These are phyloP conservation scores for Clitoria ternatea DNA, from an alignment of 306 rosid genomes.

Conservation along the genomic window DNA sequence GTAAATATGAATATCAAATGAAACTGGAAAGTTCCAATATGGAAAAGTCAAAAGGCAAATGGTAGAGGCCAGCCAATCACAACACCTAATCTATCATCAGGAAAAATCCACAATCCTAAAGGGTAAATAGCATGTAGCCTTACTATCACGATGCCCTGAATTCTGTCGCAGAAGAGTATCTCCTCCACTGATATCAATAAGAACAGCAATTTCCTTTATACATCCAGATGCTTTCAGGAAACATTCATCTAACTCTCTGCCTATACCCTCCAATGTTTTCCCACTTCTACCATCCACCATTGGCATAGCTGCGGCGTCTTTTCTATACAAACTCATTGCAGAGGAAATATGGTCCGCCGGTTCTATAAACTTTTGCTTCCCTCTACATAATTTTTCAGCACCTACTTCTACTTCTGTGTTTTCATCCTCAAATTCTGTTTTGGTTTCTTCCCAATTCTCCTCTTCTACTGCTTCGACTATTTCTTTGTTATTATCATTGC, in stretches of 20 bases:
- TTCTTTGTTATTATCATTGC: slow-evolving; percentile 27
- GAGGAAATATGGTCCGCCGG: slow-evolving; percentile 38
- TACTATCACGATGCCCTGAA: slow-evolving; percentile 50
- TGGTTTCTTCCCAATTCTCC: slow-evolving; percentile 82
- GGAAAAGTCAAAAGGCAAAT: neutral
- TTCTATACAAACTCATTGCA: slow-evolving; percentile 32
- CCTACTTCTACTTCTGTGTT: slow-evolving; percentile 53
- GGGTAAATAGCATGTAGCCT: slow-evolving; percentile 19
- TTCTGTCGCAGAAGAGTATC: slow-evolving; percentile 44
- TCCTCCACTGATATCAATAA: slow-evolving; percentile 60
- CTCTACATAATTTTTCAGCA: slow-evolving; percentile 31
- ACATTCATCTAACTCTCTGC: slow-evolving; percentile 71
- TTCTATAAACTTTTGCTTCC: slow-evolving; percentile 37
- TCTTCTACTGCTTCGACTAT: slow-evolving; percentile 40
- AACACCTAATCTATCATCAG: slow-evolving; percentile 1
- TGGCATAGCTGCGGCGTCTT: slow-evolving; percentile 35
- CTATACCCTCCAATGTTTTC: slow-evolving; percentile 63
- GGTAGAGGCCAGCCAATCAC: neutral
- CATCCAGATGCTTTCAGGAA: slow-evolving; percentile 81
- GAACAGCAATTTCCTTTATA: slow-evolving; percentile 72
- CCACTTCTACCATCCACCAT: slow-evolving; percentile 41
- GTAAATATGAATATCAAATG: neutral
- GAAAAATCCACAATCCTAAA: neutral
- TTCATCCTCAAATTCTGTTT: slow-evolving; percentile 66
- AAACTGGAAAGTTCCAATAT: neutral